Base-by-base conservation (phyloP, 1,284 basidiomycete genomes). In the Moesziomyces sp. region DNA sequence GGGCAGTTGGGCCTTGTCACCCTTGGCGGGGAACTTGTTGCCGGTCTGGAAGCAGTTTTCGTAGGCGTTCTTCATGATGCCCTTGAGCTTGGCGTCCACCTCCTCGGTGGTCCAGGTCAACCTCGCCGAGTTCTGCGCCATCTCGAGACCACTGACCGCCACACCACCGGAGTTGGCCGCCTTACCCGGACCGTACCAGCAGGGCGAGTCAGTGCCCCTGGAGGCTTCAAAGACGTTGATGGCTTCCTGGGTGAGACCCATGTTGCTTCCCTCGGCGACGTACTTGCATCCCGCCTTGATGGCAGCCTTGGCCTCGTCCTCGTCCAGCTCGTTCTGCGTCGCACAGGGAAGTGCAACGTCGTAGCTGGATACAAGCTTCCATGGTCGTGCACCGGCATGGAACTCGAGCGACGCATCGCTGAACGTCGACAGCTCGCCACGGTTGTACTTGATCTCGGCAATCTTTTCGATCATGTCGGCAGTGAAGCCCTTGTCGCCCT, bases 261-360 rank as follows among this genome's bases (percentile, higher is more conserved):
- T 76, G 64, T 92, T 92, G 76, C 89, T 90, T 35, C 91, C 91
- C 85, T 93, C 91, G 62, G 91, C 91, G 58, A 93, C 88, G 85
- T 91, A 90, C 79, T 88, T 86, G 78, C 89, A 89, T 74, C 91
- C 91, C 44, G 90, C 89, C 78, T 88, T 88, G 83, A 92, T 82
- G 74, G 92, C 88, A 10, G 88, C 89, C 85, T 90, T 86, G 58
- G 91, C 91, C 84, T 93, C 91, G 74, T 88, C 88, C 50, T 86
- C 88, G 46, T 87, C 88, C 58, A 92, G 88, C 85, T 93, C 91
- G 86, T 93, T 93, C 85, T 92, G 91, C 26, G 91, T 92, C 14
- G 91, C 91, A 62, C 88, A 90, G 23, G 91, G 91, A 21, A 92
- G 88, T 3, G 91, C 91, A 71, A 92, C 88, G 86, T 92, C 90